These are phyloP conservation scores for Ambrosia artemisiifolia DNA, from an alignment of 129 eudicot genomes.

Conservation along the genomic window DNA sequence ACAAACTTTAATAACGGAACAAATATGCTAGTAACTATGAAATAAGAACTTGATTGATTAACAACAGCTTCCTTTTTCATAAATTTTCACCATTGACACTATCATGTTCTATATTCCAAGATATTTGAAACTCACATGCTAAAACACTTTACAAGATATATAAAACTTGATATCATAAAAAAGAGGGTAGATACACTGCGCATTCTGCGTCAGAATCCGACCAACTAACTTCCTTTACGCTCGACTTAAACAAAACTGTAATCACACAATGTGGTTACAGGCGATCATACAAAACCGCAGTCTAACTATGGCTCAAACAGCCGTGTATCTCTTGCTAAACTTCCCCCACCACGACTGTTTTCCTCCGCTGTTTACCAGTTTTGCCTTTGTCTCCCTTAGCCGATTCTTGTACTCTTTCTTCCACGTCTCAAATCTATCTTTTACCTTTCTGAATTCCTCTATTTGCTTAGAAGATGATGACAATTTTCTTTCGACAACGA, in stretches of 20 bases:
- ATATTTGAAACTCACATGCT: slow-evolving; percentile 5
- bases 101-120: background rate
- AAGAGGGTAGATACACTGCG: background rate
- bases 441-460: slow-evolving; percentile 56
- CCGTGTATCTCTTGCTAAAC: slow-evolving; percentile 36
- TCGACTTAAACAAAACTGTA: background rate
- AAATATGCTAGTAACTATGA: too few relatives aligned
- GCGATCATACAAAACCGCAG: background rate
- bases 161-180: background rate
- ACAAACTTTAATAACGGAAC: too few relatives aligned
- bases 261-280: background rate
- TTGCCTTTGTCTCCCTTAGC: slow-evolving; percentile 53
- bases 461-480: slow-evolving; percentile 33
- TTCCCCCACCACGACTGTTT: slow-evolving; percentile 69
- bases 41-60: background rate
- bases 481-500: slow-evolving; percentile 35
- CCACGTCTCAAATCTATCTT: slow-evolving; percentile 59
- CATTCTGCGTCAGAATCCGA: background rate
- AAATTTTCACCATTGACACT: slow-evolving; percentile 15
- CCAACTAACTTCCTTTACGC: slow-evolving; percentile 4
- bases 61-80: background rate
- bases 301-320: background rate
- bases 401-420: slow-evolving; percentile 64
- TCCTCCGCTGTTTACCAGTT: slow-evolving; percentile 41
- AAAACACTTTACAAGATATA: slow-evolving; percentile 18